Conservation (phyloP, 2,329 filamentous ascomycete genomes). For the Clonostachys rosea region DNA sequence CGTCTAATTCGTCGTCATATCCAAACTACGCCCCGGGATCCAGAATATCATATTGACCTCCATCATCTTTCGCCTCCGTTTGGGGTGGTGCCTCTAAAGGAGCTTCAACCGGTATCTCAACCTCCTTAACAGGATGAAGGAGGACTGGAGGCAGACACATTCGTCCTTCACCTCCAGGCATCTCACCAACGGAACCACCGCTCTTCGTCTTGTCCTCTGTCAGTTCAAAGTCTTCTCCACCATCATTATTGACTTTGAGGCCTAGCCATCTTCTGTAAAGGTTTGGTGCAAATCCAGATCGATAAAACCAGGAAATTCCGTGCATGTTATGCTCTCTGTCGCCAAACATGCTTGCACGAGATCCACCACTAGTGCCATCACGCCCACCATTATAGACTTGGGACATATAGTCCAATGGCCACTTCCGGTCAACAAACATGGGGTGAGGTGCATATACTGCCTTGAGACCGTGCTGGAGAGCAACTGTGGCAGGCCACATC, state of each 20-base stretch:
- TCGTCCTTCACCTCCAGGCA: constrained; percentile 68
- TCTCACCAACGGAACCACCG: constrained; percentile 41
- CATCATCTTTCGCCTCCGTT: constrained; percentile 31
- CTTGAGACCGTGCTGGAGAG: constrained; percentile 89
- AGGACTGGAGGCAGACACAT: constrained; percentile 92
- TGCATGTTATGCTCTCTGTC: constrained; percentile 86
- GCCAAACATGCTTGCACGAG: constrained; percentile 69
- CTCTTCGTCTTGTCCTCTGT: constrained; percentile 47
- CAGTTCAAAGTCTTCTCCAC: constrained; percentile 71
- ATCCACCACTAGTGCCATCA: constrained; percentile 71
- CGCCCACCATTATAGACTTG: constrained; percentile 75
- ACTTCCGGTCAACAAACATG: constrained; percentile 79
- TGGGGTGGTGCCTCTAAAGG: constrained; percentile 12
- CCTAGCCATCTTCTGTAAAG: constrained; percentile 86
- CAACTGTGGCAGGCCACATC: constrained; percentile 89
- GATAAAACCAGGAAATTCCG: constrained; percentile 90
- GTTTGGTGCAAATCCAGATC: constrained; percentile 74
- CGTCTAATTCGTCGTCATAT: no score
- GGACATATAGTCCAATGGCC: constrained; percentile 76
- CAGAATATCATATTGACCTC: background rate
- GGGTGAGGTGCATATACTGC: constrained; percentile 89
- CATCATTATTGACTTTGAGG: constrained; percentile 72
- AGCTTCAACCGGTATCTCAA: constrained; percentile 61
- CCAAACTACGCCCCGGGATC: no score
- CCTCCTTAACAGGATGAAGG: constrained; percentile 80